Evolutionary conservation across 176 grass and related monocot species (phyloP).

Genomic region (Ampelocalamus luodianensis): DNA sequence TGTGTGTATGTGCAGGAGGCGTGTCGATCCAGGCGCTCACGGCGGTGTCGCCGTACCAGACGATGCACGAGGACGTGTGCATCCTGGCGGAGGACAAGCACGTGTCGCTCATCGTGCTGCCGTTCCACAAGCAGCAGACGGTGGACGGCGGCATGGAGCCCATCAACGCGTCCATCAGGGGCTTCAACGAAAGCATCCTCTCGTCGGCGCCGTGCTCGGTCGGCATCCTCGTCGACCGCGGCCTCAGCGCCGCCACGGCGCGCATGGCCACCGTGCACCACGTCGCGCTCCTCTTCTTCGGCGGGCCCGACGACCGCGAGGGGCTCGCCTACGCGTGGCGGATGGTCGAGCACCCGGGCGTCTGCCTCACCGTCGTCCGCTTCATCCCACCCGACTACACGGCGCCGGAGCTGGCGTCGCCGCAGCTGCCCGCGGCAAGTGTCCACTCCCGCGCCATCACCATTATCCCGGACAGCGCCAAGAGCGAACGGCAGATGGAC

Average conservation of each 20-base stretch:
- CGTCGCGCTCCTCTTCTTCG: slow-evolving; percentile 76
- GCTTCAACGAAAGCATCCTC: slow-evolving; percentile 65
- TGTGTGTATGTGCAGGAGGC: slow-evolving; percentile 1
- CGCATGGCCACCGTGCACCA: slow-evolving; percentile 47
- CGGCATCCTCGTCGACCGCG: slow-evolving; percentile 76
- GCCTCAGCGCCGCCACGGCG: slow-evolving; percentile 57
- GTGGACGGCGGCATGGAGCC: slow-evolving; percentile 65
- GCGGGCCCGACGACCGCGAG: slow-evolving; percentile 82
- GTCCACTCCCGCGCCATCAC: slow-evolving; percentile 53
- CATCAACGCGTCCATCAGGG: slow-evolving; percentile 51
- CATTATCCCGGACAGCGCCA: slow-evolving; percentile 47
- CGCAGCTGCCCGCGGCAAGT: neutral
- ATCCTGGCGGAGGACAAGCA: slow-evolving; percentile 70
- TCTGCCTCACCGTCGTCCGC: slow-evolving; percentile 69
- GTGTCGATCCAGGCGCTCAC: slow-evolving; percentile 53
- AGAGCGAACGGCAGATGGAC: slow-evolving; percentile 58
- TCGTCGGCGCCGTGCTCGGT: slow-evolving; percentile 66
- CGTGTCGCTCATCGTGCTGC: slow-evolving; percentile 60
- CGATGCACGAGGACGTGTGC: slow-evolving; percentile 73
- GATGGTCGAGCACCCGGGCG: slow-evolving; percentile 63
- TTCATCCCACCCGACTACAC: slow-evolving; percentile 64
- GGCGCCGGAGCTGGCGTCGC: slow-evolving; percentile 24
- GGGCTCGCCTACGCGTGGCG: slow-evolving; percentile 66
- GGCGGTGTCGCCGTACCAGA: slow-evolving; percentile 66
- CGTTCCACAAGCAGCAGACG: slow-evolving; percentile 71